These are phyloP conservation scores for Arthrobotrys musiformis DNA, from an alignment of 2,329 filamentous ascomycete species.

Conservation along the genomic window DNA sequence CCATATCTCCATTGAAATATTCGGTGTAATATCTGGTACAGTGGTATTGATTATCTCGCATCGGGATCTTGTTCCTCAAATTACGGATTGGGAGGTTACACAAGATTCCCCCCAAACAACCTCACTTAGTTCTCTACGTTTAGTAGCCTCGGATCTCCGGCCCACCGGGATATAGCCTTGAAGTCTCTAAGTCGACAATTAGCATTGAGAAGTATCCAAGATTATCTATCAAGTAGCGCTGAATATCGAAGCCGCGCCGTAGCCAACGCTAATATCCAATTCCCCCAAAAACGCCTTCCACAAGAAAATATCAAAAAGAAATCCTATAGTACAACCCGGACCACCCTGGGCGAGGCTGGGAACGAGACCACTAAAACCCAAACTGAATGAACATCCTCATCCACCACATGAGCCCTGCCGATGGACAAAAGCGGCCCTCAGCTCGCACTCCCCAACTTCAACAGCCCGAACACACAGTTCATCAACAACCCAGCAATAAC, in stretches of 20 bases:
- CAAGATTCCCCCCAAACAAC: background rate
- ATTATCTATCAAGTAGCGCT: too few species aligned
- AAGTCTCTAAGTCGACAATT: background rate
- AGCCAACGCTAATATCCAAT: background rate
- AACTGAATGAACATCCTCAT: background rate
- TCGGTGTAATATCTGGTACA: background rate
- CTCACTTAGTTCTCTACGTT: background rate
- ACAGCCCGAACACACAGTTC: constrained; percentile 78
- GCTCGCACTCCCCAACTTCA: constrained; percentile 65
- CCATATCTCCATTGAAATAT: too few species aligned
- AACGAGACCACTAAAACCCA: too few species aligned
- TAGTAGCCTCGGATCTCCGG: background rate
- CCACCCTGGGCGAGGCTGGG: too few species aligned
- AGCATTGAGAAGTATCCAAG: too few species aligned
- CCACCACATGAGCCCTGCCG: too few species aligned
- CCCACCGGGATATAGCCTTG: background rate
- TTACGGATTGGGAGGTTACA: background rate
- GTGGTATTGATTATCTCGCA: background rate
- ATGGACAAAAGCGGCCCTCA: constrained; percentile 1
- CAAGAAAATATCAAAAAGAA: background rate
- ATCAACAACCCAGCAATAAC: constrained; percentile 85
- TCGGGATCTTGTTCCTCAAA: background rate
- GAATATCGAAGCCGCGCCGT: background rate
- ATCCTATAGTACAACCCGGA: background rate
- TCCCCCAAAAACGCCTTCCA: background rate